Percentiles rank a stretch among this genome's conserved stretches.
These are phyloP conservation scores for Nakazawaea peltata DNA, from an alignment of 805 yeast genomes.

Conservation along the genomic window DNA sequence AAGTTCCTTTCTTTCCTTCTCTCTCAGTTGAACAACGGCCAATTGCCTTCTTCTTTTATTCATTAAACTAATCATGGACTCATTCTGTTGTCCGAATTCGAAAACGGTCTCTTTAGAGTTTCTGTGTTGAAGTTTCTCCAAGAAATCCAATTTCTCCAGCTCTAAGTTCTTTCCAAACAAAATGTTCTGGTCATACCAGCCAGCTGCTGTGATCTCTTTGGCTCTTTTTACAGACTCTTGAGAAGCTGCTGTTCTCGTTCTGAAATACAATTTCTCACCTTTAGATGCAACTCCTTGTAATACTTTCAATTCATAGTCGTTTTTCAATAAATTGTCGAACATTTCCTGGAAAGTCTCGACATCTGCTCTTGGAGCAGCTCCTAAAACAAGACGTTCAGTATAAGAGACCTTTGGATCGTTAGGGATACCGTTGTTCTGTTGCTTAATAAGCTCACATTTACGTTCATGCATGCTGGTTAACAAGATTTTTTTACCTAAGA, in stretches of 20 bases:
- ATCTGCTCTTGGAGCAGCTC: conserved; percentile 67
- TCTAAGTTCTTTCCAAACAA: conserved; percentile 72
- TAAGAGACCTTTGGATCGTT: conserved; percentile 58
- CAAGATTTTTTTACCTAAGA: conserved; percentile 75
- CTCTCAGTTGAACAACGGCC: conserved; percentile 79
- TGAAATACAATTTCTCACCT: conserved; percentile 82
- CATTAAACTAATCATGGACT: conserved; percentile 76
- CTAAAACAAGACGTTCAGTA: conserved; percentile 72
- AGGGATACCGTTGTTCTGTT: conserved; percentile 25
- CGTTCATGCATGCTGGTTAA: conserved; percentile 64
- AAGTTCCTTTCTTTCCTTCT: conserved; percentile 59
- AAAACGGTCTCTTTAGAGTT: conserved; percentile 83
- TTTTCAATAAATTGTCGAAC: conserved; percentile 48
- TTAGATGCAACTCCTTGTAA: conserved; percentile 67
- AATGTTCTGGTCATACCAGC: conserved; percentile 88
- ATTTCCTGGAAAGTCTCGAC: conserved; percentile 71
- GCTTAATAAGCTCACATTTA: conserved; percentile 43
- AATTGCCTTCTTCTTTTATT: conserved; percentile 75
- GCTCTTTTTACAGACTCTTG: conserved; percentile 78
- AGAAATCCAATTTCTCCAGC: conserved; percentile 61
- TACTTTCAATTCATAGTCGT: conserved; percentile 60
- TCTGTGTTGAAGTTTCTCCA: conserved; percentile 66
- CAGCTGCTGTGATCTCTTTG: conserved; percentile 62
- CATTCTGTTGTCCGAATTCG: conserved; percentile 71
- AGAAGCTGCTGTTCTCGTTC: conserved; percentile 84